These are phyloP conservation scores for Trebouxia sp. DNA, from an alignment of 139 green algal genomes.

Conservation along the genomic window DNA sequence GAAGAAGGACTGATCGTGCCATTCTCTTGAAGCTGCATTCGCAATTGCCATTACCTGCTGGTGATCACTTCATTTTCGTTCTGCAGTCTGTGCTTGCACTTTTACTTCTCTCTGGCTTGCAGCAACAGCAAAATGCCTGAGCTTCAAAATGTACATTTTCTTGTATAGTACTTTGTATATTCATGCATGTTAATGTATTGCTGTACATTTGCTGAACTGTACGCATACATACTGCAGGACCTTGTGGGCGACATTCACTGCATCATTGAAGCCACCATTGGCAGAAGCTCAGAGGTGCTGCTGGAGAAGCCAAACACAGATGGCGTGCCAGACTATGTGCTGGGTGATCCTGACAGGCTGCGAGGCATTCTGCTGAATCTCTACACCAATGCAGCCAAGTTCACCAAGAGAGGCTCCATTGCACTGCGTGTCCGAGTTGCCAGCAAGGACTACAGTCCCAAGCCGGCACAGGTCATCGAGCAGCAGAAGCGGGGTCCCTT, in stretches of 20 bases:
- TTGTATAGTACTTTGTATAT: too few relatives aligned
- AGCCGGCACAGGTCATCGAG: neutral
- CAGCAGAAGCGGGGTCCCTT: neutral
- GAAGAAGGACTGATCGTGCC: too few relatives aligned
- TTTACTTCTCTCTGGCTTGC: too few relatives aligned
- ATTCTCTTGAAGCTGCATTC: too few relatives aligned
- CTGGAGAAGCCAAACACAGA: conserved; percentile 46
- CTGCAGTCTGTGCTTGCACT: too few relatives aligned
- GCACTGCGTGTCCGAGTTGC: conserved; percentile 55
- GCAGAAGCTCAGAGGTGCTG: conserved; percentile 36
- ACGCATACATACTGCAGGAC: conserved; percentile 35
- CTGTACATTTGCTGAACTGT: neutral
- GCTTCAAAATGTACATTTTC: too few relatives aligned
- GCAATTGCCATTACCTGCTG: neutral
- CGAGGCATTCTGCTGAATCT: conserved; percentile 86
- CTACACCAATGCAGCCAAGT: conserved; percentile 87
- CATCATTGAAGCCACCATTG: conserved; percentile 85
- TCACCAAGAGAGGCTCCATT: conserved; percentile 75
- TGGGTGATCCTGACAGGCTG: conserved; percentile 67
- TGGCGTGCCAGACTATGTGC: conserved; percentile 25
- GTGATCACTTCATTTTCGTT: too few relatives aligned
- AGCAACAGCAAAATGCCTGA: too few relatives aligned
- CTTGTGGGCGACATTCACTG: conserved; percentile 77
- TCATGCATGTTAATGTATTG: too few relatives aligned
- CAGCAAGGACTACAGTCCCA: conserved; percentile 18